Evolutionary conservation across 306 rosid species (phyloP).

Genomic region (Rosa multiflora): DNA sequence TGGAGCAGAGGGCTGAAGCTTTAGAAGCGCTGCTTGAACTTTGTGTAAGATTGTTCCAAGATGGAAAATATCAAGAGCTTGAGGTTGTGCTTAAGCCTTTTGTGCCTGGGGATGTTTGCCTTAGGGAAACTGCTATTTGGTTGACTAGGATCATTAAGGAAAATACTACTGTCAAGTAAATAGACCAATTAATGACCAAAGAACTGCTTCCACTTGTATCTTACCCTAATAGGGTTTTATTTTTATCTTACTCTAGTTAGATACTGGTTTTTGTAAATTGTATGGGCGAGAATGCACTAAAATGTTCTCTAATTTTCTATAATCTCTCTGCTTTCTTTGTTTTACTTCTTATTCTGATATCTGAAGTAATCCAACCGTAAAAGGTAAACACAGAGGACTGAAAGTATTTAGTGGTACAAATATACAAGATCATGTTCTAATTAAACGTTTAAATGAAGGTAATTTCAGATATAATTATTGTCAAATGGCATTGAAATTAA

Average conservation of each 20-base stretch:
- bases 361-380: not conserved
- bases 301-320: not conserved
- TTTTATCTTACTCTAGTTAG: not conserved
- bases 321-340: not conserved
- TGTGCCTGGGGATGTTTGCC: constrained; percentile 86
- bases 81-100: constrained; percentile 93
- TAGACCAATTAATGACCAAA: not conserved
- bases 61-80: constrained; percentile 80
- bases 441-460: not conserved
- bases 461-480: not conserved
- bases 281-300: not conserved
- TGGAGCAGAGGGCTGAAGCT: constrained; percentile 86
- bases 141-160: not conserved
- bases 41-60: constrained; percentile 86
- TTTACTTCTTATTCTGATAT: not conserved
- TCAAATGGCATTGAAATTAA: constrained; percentile 5
- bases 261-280: not conserved
- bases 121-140: constrained; percentile 70
- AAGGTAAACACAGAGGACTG: too few species aligned
- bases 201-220: not conserved
- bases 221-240: not conserved
- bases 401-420: too few species aligned
- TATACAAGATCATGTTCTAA: not conserved
- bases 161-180: not conserved
- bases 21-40: constrained; percentile 93